These are phyloP conservation scores for Dendrostoma leiphaemia DNA, from an alignment of 2,329 filamentous ascomycete genomes.

Conservation along the genomic window DNA sequence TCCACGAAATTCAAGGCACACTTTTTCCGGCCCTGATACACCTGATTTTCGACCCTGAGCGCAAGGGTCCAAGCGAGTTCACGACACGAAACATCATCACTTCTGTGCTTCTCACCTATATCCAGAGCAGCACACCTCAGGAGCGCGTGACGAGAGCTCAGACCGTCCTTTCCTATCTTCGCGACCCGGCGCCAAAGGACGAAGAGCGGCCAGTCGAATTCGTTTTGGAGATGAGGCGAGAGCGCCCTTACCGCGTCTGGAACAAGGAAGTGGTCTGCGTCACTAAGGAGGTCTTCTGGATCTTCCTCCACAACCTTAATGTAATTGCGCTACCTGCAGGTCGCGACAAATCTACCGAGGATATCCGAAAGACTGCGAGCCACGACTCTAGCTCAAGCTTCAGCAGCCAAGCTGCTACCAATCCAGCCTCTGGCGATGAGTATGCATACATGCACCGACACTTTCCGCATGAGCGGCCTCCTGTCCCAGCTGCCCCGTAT, in stretches of 20 bases:
- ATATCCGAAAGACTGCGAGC: conserved; percentile 22
- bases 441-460: conserved; percentile 63
- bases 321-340: conserved; percentile 65
- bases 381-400: conserved; percentile 21
- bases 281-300: conserved; percentile 99
- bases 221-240: conserved; percentile 82
- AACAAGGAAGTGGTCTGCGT: conserved; percentile 89
- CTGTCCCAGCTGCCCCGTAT: conserved; percentile 91
- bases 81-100: conserved; percentile 89
- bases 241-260: conserved; percentile 90
- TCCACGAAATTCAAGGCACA: conserved; percentile 74
- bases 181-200: conserved; percentile 74
- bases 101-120: conserved; percentile 84
- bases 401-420: conserved; percentile 8
- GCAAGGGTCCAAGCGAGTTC: conserved; percentile 96
- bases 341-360: conserved; percentile 32
- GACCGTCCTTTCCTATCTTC: conserved; percentile 75
- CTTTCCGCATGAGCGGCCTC: conserved; percentile 83
- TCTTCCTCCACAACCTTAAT: conserved; percentile 93
- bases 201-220: conserved; percentile 77
- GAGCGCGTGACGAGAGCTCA: conserved; percentile 68
- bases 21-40: conserved; percentile 83
- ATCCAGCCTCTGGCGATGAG: conserved; percentile 33
- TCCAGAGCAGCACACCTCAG: conserved; percentile 62
- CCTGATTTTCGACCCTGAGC: conserved; percentile 96